Evolutionary conservation across 306 rosid species (phyloP), one percentile per base, ranked within the genome.

Genomic region (Gillenia trifoliata): DNA sequence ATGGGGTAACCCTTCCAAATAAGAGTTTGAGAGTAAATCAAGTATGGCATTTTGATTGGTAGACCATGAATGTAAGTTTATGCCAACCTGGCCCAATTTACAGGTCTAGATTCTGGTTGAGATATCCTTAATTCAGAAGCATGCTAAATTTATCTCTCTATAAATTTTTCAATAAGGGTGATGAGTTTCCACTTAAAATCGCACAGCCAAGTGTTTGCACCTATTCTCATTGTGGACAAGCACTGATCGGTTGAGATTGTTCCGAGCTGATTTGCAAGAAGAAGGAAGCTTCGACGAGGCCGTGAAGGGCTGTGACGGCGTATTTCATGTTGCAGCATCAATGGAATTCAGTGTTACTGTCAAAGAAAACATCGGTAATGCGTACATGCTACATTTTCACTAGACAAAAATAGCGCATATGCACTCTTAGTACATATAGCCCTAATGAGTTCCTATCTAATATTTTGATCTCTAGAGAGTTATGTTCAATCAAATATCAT

Each of bases 271-370:
- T 83, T 77, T 92, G 78, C 31, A 38, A 13, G 85, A 85, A 73
- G 91, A 88, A 84, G 88, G 91, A 62, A 92, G 98, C 86, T 90
- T 90, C 29, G 86, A 90, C 31, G 87, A 88, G 79, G 98, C 92
- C 23, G 85, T 92, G 36, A 78, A 81, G 70, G 94, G 89, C 16
- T 90, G 92, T 33, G 79, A 75, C 63, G 98, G 96, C 2, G 92
- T 92, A 13, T 90, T 87, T 40, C 96, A 89, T 59, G 92, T 88
- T 25, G 96, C 98, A 26, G 90, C 96, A 71, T 80, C 94, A 40
- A 90, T 92, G 96, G 70, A 82, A 62, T 88, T 88, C 73, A 81
- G 59, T 77, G 80, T 86, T 54, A 30, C 28, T n/a, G 80, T 34
- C 9, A 74, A 84, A 76, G 77, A 88, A 12, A 80, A 90, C 76